These are phyloP conservation scores for Termitomyces sp. DNA, from an alignment of 768 basidiomycete genomes.

Conservation along the genomic window DNA sequence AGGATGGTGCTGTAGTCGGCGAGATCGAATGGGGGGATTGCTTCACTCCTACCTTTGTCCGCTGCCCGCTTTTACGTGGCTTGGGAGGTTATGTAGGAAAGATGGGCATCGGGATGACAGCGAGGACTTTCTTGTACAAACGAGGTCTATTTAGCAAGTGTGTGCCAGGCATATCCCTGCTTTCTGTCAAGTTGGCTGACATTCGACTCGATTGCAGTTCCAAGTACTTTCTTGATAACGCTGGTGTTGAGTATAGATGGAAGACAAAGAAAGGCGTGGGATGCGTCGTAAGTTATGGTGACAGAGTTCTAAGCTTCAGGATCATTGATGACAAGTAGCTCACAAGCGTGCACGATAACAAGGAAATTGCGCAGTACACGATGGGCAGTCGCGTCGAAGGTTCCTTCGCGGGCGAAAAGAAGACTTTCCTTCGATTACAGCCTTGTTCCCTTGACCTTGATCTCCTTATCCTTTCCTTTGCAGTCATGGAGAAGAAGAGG, in stretches of 20 bases:
- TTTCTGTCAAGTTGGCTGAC: background rate
- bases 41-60: slow-evolving; percentile 37
- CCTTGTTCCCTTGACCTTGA: slow-evolving; percentile 47
- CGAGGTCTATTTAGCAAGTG: slow-evolving; percentile 36
- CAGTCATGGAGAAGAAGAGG: slow-evolving; percentile 52
- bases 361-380: slow-evolving; percentile 38
- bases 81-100: slow-evolving; percentile 21
- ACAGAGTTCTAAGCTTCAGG: background rate
- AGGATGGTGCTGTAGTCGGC: slow-evolving; percentile 38
- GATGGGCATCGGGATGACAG: slow-evolving; percentile 25
- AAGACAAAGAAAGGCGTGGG: slow-evolving; percentile 34
- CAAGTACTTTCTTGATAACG: slow-evolving; percentile 46
- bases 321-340: slow-evolving; percentile 24
- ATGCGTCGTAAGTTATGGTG: slow-evolving; percentile 29
- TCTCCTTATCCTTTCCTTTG: slow-evolving; percentile 47
- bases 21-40: slow-evolving; percentile 44
- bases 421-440: slow-evolving; percentile 39
- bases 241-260: slow-evolving; percentile 48
- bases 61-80: slow-evolving; percentile 32
- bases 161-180: slow-evolving; percentile 14
- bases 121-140: slow-evolving; percentile 39
- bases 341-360: slow-evolving; percentile 28
- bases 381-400: slow-evolving; percentile 33
- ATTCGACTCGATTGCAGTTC: slow-evolving; percentile 23
- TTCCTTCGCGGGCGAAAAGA: slow-evolving; percentile 42